These are phyloP conservation scores for Aegilops bicornis DNA, from an alignment of 176 grass and related monocot species.

Conservation along the genomic window DNA sequence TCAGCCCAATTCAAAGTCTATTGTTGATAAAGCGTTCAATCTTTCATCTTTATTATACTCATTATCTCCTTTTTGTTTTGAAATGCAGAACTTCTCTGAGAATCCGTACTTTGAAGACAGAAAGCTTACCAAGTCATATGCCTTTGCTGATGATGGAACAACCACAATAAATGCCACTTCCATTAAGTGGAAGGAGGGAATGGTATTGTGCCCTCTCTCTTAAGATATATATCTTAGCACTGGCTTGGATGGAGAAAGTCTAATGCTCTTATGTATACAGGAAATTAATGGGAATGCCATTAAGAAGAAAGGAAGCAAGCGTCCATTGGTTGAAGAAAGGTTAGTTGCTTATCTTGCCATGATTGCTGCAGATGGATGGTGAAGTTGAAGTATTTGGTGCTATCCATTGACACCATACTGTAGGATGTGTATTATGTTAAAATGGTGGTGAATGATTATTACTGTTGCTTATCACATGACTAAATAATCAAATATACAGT, in stretches of 20 bases:
- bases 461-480: neutral
- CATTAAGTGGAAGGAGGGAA: conserved; percentile 98
- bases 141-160: conserved; percentile 82
- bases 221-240: neutral
- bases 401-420: neutral
- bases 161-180: conserved; percentile 69
- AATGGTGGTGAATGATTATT: neutral
- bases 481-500: neutral
- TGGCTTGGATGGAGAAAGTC: conserved; percentile 23
- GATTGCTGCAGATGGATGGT: neutral
- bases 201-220: conserved; percentile 47
- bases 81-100: conserved; percentile 72
- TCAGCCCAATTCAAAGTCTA: neutral
- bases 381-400: neutral
- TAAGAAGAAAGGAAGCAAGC: conserved; percentile 79
- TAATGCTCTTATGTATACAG: conserved; percentile 48
- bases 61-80: conserved; percentile 17
- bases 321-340: conserved; percentile 88
- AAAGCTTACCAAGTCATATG: conserved; percentile 84
- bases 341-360: conserved; percentile 28
- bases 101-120: conserved; percentile 85
- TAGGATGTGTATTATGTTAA: neutral
- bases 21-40: neutral
- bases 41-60: neutral
- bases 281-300: conserved; percentile 58